Percentiles rank a stretch among this genome's conserved stretches.
These are phyloP conservation scores for Cucurbita maxima DNA, from an alignment of 306 rosid species.

Conservation along the genomic window DNA sequence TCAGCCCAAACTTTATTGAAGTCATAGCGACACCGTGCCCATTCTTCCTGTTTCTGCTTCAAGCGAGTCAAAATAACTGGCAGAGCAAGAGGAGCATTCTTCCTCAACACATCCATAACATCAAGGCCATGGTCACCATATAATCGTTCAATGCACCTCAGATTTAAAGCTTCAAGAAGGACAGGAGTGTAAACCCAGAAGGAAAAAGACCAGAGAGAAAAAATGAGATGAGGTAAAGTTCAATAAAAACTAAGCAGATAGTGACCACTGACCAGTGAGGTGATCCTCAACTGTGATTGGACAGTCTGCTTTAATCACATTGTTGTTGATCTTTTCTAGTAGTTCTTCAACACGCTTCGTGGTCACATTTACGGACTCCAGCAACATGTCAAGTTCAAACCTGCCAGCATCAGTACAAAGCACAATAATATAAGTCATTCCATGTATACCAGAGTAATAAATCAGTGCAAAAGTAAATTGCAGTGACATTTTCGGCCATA, in stretches of 20 bases:
- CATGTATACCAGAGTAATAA: neutral
- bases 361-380: slow-evolving; percentile 85
- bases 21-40: slow-evolving; percentile 92
- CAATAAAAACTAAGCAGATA: slow-evolving; percentile 14
- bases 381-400: slow-evolving; percentile 96
- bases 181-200: neutral
- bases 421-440: slow-evolving; percentile 14
- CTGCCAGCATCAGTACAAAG: slow-evolving; percentile 30
- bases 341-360: slow-evolving; percentile 85
- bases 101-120: slow-evolving; percentile 82
- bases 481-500: neutral
- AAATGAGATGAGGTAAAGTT: slow-evolving; percentile 13
- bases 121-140: slow-evolving; percentile 99
- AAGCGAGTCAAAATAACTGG: slow-evolving; percentile 85
- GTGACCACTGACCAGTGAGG: slow-evolving; percentile 91
- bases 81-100: slow-evolving; percentile 73
- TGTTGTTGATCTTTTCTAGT: slow-evolving; percentile 66
- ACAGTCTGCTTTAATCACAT: slow-evolving; percentile 46
- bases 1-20: slow-evolving; percentile 98
- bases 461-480: neutral
- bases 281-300: slow-evolving; percentile 71
- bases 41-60: slow-evolving; percentile 98
- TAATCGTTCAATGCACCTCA: slow-evolving; percentile 85
- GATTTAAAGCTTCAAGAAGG: slow-evolving; percentile 50
- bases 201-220: slow-evolving; percentile 10